phyloP scores from a whole-genome alignment of 2,329 filamentous ascomycete species.

The Talaromyces sp. region DNA sequence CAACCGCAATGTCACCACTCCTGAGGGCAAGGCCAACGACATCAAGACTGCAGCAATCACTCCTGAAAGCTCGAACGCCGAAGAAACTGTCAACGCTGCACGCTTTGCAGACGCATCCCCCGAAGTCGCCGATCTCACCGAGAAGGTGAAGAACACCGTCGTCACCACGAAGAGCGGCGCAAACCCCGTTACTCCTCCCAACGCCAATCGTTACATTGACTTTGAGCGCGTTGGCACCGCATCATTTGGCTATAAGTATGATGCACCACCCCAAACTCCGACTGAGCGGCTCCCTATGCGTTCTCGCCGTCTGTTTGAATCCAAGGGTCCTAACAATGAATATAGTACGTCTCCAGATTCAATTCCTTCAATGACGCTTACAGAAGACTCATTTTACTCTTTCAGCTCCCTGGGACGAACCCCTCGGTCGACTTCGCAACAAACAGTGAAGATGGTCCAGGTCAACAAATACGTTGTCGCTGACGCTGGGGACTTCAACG shows the following conservation, averaged over 20 bases:
- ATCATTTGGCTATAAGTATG: conserved; percentile 13
- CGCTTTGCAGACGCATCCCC: neutral
- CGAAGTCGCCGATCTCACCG: neutral
- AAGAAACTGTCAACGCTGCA: neutral
- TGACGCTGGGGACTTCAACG: neutral
- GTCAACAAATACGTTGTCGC: neutral
- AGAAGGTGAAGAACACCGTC: conserved; percentile 2
- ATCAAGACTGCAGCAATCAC: neutral
- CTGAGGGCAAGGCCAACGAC: conserved; percentile 4
- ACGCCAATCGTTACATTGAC: neutral
- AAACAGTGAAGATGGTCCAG: neutral
- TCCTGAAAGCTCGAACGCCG: neutral
- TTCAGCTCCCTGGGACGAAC: conserved; percentile 13
- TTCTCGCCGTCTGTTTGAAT: conserved; percentile 11
- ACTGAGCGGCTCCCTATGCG: conserved; percentile 2
- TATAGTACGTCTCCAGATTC: conserved; percentile 14
- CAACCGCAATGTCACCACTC: conserved; percentile 18
- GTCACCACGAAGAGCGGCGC: conserved; percentile 5
- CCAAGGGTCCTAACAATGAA: conserved; percentile 11
- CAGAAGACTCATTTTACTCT: conserved; percentile 8
- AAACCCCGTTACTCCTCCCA: conserved; percentile 3
- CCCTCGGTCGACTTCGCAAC: conserved; percentile 1
- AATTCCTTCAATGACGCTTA: conserved; percentile 6
- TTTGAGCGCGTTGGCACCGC: conserved; percentile 7
- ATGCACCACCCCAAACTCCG: conserved; percentile 10